phyloP scores from a whole-genome alignment of 129 eudicot genomes.

The Smallanthus sonchifolius region DNA sequence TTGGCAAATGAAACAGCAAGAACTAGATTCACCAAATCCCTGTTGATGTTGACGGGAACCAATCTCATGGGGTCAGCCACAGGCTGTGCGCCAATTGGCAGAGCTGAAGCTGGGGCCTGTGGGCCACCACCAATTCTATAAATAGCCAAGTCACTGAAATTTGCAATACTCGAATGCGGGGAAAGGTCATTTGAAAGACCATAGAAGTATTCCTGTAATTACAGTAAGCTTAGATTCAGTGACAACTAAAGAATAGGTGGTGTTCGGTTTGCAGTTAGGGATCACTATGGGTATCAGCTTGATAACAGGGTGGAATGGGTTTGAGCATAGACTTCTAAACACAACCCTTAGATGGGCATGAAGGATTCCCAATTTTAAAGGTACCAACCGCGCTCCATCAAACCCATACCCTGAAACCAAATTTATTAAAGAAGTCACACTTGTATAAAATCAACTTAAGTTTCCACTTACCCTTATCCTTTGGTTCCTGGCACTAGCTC shows the following conservation, averaged over 20 bases:
- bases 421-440: background rate
- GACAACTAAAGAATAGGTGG: background rate
- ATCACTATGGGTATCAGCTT: background rate
- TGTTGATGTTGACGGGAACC: constrained; percentile 62
- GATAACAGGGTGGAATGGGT: background rate
- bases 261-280: background rate
- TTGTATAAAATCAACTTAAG: background rate
- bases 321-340: background rate
- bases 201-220: constrained; percentile 81
- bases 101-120: constrained; percentile 95
- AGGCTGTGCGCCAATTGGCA: constrained; percentile 97
- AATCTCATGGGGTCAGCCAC: constrained; percentile 86
- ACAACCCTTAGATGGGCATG: background rate
- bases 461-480: constrained; percentile 64
- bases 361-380: background rate
- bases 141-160: constrained; percentile 71
- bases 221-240: background rate
- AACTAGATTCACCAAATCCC: constrained; percentile 73
- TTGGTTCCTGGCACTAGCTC: constrained; percentile 60
- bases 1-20: constrained; percentile 93
- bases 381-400: background rate
- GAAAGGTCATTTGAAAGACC: constrained; percentile 92
- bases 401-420: background rate
- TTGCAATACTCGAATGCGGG: constrained; percentile 81
- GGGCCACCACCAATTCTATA: constrained; percentile 96